Base-by-base conservation (phyloP, 257 asterid genomes). In the Lithospermum erythrorhizon region DNA sequence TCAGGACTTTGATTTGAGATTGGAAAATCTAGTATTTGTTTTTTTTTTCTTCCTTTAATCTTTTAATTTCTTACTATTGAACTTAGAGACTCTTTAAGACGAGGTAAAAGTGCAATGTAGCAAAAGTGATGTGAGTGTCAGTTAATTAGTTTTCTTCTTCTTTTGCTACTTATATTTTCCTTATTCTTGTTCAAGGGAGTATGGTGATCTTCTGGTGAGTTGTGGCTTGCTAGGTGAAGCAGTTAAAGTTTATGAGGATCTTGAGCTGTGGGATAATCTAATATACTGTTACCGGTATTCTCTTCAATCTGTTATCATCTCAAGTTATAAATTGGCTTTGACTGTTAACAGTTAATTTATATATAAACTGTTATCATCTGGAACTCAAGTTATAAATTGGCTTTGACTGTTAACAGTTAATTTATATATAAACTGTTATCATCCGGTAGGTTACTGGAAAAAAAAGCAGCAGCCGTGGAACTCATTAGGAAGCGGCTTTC, bases 201-300 rank as follows among this genome's bases (percentile, higher is more conserved):
- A 76, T 64, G 95, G 85, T 53, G 94, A 91, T 79, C 89, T 91
- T 52, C 69, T 91, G 65, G 95, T 91, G 62, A 81, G 98, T 67
- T 86, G 94, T 61, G 94, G 97, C 74, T 78, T 91, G 71, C 70
- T 79, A 27, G 97, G 98, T 27, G 98, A 91, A 84, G 95, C 98
- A 68, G 73, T 88, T 53, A 81, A 62, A 73, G 81, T 78, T 15
- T 91, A 81, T 3, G 95, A 91, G 82, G 90, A 86, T 73, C 98
- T 91, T 58, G 98, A 91, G 83, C 87, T 88, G 37, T 91, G 98
- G 98, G 98, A 91, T 78, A 86, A 86, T 78, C 77, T 91, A 61
- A 91, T 91, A 57, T 64, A 77, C 58, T 88, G 97, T 72, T 91
- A 88, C 72, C 82, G 81, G 71, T 71, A 71, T 51, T 21, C 60